phyloP scores from a whole-genome alignment of 192 early-diverging fungal genomes.

The Oehlia diaphana region DNA sequence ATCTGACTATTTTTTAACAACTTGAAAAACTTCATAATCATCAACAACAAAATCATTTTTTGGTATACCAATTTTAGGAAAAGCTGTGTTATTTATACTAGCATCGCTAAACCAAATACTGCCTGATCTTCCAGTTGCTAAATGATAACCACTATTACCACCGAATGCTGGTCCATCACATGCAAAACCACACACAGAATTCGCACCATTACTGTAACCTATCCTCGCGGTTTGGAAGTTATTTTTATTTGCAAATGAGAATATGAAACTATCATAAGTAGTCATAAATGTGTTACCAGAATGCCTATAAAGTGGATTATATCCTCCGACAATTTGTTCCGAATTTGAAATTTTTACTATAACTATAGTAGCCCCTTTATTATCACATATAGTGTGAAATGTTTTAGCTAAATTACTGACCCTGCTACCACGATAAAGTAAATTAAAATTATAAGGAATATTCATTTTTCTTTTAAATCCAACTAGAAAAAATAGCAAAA shows the following conservation, averaged over 20 bases:
- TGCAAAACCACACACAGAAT: background rate
- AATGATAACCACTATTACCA: too few relatives aligned
- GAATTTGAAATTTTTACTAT: background rate
- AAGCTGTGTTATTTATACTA: background rate
- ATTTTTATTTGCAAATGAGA: background rate
- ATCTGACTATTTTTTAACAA: background rate
- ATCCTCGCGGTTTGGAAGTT: background rate
- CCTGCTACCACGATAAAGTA: conserved; percentile 3
- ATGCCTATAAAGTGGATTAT: background rate
- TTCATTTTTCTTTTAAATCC: background rate
- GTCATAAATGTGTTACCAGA: background rate
- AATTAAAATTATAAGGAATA: background rate
- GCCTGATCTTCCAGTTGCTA: too few relatives aligned
- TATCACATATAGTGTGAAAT: background rate
- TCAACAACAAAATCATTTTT: background rate
- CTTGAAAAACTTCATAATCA: background rate
- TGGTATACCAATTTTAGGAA: background rate
- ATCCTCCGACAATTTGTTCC: conserved; percentile 2
- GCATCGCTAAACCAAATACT: too few relatives aligned
- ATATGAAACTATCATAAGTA: background rate
- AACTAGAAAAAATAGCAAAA: background rate
- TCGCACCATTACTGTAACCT: background rate
- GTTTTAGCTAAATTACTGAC: background rate
- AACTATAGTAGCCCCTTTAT: background rate
- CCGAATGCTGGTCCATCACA: too few relatives aligned